phyloP scores from a whole-genome alignment of 495 filamentous ascomycete species.

The Hypoxylon rickii region DNA sequence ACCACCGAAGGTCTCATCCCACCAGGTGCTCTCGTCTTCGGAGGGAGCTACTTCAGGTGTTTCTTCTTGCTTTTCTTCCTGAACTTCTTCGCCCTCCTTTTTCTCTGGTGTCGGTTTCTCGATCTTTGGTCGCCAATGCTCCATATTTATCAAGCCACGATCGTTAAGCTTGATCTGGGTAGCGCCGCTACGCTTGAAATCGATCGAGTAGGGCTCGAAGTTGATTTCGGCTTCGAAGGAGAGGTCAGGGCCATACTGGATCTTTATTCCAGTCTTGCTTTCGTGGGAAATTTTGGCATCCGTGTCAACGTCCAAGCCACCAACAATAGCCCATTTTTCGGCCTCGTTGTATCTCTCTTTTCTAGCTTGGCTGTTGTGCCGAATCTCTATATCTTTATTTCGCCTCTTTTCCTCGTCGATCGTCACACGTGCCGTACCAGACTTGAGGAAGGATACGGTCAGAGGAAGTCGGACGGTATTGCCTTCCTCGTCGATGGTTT shows the following conservation, averaged over 20 bases:
- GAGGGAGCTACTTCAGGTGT: conserved; percentile 38
- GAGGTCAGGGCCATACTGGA: conserved; percentile 78
- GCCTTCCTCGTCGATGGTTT: conserved; percentile 64
- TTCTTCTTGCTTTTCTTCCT: conserved; percentile 50
- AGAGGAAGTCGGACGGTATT: conserved; percentile 78
- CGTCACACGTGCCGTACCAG: conserved; percentile 81
- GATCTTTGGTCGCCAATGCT: conserved; percentile 92
- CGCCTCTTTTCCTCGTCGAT: conserved; percentile 89
- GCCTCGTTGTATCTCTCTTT: conserved; percentile 95
- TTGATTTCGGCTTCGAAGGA: conserved; percentile 80
- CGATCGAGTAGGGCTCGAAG: conserved; percentile 78
- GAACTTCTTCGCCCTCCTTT: conserved; percentile 54
- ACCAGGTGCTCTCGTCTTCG: conserved; percentile 89
- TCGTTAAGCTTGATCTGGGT: conserved; percentile 90
- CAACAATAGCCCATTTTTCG: conserved; percentile 83
- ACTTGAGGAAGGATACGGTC: conserved; percentile 83
- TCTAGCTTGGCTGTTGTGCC: conserved; percentile 79
- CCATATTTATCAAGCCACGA: conserved; percentile 83
- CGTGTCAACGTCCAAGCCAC: conserved; percentile 70
- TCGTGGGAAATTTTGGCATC: conserved; percentile 62
- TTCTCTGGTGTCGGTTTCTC: conserved; percentile 64
- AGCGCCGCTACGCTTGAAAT: conserved; percentile 80
- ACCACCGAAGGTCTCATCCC: conserved; percentile 94
- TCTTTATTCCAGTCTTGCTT: conserved; percentile 68
- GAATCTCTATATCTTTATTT: conserved; percentile 85